Base-by-base conservation (phyloP, 2,329 filamentous ascomycete genomes). In the Karstenula rhodostoma region DNA sequence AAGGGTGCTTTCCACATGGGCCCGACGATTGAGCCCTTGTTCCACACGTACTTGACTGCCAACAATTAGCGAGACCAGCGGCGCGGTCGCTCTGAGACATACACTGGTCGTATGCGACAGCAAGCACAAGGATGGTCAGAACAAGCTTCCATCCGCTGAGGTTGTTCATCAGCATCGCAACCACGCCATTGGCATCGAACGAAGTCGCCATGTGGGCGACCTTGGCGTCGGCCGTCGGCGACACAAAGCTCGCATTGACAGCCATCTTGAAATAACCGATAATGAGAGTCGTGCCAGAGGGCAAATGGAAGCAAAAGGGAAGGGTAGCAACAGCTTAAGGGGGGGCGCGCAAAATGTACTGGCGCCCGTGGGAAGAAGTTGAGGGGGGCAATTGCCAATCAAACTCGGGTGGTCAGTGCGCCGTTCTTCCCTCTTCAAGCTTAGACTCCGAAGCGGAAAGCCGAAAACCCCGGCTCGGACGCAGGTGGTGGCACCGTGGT, bases 81-180 rank as follows among this genome's bases (percentile, higher is more conserved):
- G 47, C 37, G 29, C 12, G 27, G 49, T 2, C 23, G 19, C 9
- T 12, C 32, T 47, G 27, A 57, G 37, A 84, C 91, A 78, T 84
- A 97, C 94, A 83, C 83, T 98, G 94, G 80, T 98, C 94, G 78
- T 97, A 98, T 62, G 89, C 86, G 59, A 97, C 76, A 53, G 95
- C 64, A 17, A 92, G 92, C 67, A 94, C 76, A 35, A 91, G 69
- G 66, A 93, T 83, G 63, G 89, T 89, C 83, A 87, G 87, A 48
- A 59, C 58, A 29, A 74, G 60, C 62, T 69, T 69, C 69, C 72
- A 72, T 19, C 67, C 58, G 40, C 60, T 76, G 63, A 77, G 56
- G 62, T 70, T 68, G 58, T 69, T 73, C 57, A 77, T 52, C 37
- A 76, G 22, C n/a, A 70, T 68, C 17, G 73, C 70, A 25, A 78